A percentile compares a stretch with the other conserved stretches of the same genome.
Evolutionary conservation across 2,329 filamentous ascomycete species (phyloP).

Genomic region (Seiridium unicorne): DNA sequence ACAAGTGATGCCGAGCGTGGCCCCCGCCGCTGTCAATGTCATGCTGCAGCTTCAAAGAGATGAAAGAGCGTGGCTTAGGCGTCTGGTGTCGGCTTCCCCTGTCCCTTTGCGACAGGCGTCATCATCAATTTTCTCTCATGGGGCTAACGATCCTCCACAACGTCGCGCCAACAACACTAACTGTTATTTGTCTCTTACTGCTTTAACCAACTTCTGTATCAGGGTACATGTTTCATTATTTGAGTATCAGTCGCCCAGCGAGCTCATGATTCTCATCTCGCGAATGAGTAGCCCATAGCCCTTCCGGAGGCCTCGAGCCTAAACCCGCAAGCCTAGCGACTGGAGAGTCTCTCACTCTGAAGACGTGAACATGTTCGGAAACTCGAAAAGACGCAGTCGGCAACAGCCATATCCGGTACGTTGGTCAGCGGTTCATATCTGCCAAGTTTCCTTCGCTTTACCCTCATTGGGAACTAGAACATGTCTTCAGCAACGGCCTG

Average conservation of each 20-base stretch:
- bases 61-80: background rate
- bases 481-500: background rate
- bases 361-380: conserved; percentile 45
- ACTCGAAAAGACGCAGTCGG: conserved; percentile 45
- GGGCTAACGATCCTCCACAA: no score
- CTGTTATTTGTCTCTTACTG: background rate
- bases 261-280: background rate
- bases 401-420: conserved; percentile 39
- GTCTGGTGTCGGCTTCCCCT: background rate
- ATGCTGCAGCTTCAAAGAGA: background rate
- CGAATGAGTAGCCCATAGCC: conserved; percentile 4
- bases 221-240: background rate
- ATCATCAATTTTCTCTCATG: background rate
- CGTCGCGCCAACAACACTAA: no score
- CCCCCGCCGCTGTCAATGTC: background rate
- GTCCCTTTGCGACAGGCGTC: background rate
- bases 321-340: background rate
- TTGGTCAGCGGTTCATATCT: background rate
- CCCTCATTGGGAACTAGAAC: background rate
- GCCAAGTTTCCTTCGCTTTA: background rate
- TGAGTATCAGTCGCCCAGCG: background rate
- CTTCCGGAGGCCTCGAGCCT: background rate
- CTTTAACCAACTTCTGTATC: background rate
- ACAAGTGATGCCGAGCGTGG: background rate
- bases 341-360: background rate